phyloP scores from a whole-genome alignment of 306 rosid species.

The Styphnolobium japonicum region DNA sequence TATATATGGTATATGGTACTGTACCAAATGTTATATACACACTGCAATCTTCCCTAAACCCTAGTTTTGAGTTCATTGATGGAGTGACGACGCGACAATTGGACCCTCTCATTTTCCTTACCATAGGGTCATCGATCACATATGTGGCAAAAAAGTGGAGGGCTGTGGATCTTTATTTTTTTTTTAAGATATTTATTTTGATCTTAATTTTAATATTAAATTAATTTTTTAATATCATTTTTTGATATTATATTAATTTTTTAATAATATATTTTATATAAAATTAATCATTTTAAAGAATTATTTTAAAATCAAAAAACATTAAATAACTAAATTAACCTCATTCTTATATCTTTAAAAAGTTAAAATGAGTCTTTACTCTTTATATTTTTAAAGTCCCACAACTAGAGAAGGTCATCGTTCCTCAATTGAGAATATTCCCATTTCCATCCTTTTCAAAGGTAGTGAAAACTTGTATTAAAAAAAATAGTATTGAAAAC shows the following conservation, averaged over 20 bases:
- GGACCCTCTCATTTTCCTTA: constrained; percentile 9
- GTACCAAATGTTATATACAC: constrained; percentile 29
- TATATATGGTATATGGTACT: constrained; percentile 35
- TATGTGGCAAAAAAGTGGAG: background rate
- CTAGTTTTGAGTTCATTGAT: constrained; percentile 37
- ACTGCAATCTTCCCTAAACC: constrained; percentile 50
- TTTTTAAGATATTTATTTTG: no score
- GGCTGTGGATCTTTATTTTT: background rate
- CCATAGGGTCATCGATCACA: constrained; percentile 1
- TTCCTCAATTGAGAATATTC: constrained; percentile 8
- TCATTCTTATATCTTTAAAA: no score
- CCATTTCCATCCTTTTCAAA: constrained; percentile 11
- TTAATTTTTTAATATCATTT: no score
- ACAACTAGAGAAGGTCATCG: constrained; percentile 20
- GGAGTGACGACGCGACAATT: constrained; percentile 5
- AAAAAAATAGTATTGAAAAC: no score
- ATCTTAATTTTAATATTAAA: no score
- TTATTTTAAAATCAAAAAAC: no score
- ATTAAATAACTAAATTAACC: no score
- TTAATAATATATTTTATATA: no score
- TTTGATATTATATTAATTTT: no score
- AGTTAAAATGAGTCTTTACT: no score
- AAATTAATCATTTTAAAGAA: no score
- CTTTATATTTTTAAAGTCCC: background rate
- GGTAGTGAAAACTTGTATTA: background rate